A percentile compares a stretch with the other conserved stretches of the same genome.
These are phyloP conservation scores for Brassica napus DNA, from an alignment of 345 rosid species.

Conservation along the genomic window DNA sequence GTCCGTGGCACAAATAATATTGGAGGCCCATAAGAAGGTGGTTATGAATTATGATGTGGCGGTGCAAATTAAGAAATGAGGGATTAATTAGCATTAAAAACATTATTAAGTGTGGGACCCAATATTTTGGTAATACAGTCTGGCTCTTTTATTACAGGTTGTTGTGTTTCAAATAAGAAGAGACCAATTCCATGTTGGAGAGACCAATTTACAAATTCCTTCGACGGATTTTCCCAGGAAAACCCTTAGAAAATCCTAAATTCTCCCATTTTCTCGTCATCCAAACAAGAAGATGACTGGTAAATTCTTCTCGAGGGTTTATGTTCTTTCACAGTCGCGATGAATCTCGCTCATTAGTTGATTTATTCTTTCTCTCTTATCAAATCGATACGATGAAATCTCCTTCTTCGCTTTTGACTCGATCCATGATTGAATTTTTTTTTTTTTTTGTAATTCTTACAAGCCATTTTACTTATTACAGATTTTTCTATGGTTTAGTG, in stretches of 20 bases:
- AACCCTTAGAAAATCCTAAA: not conserved
- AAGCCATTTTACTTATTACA: no score
- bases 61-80: not conserved
- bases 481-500: not conserved
- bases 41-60: not conserved
- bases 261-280: not conserved
- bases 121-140: not conserved
- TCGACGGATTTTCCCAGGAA: not conserved
- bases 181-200: not conserved
- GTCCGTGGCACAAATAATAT: no score
- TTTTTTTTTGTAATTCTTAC: not conserved
- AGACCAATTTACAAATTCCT: not conserved
- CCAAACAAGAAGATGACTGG: constrained; percentile 29
- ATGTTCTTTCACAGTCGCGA: not conserved
- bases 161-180: not conserved
- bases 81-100: not conserved
- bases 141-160: not conserved
- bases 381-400: not conserved
- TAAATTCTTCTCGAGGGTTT: constrained; percentile 6
- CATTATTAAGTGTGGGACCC: not conserved
- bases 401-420: not conserved
- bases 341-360: not conserved
- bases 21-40: not conserved
- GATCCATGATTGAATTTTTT: not conserved
- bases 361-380: not conserved